phyloP scores from a whole-genome alignment of 108 stramenopile genomes.

The Skeletonema menzelii region DNA sequence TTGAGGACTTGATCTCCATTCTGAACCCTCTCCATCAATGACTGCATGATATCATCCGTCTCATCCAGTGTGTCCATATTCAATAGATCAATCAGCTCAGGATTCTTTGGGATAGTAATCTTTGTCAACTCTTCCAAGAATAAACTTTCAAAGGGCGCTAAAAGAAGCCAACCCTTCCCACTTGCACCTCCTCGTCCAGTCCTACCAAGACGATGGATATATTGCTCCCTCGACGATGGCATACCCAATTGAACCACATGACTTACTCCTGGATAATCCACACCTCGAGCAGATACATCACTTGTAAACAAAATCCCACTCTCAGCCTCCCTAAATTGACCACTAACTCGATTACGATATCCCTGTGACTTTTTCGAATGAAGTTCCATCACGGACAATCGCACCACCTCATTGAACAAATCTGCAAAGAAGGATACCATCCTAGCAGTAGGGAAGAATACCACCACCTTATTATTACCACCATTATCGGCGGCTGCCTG shows the following conservation, averaged over 20 bases:
- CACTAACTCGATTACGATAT: constrained; percentile 66
- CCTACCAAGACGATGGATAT: constrained; percentile 96
- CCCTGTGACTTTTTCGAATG: constrained; percentile 89
- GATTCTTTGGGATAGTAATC: constrained; percentile 27
- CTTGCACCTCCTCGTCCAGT: constrained; percentile 89
- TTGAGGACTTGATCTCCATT: constrained; percentile 21
- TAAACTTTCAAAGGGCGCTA: constrained; percentile 54
- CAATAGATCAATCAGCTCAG: constrained; percentile 14
- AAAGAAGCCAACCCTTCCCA: constrained; percentile 69
- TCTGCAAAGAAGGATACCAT: constrained; percentile 77
- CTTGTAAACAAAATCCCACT: constrained; percentile 77
- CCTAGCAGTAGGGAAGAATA: constrained; percentile 91
- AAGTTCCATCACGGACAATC: constrained; percentile 72
- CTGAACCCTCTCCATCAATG: constrained; percentile 5
- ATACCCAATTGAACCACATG: constrained; percentile 81
- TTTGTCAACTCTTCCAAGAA: constrained; percentile 30
- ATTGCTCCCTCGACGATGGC: constrained; percentile 77
- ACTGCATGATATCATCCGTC: constrained; percentile 17
- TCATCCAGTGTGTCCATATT: constrained; percentile 1
- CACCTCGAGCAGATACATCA: constrained; percentile 91
- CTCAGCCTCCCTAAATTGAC: constrained; percentile 57
- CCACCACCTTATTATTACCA: constrained; percentile 71
- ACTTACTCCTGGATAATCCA: constrained; percentile 79
- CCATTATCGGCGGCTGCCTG: constrained; percentile 50
- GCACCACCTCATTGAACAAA: constrained; percentile 63